Base-by-base conservation (phyloP, 1,284 basidiomycete genomes). In the Ustilago loliicola region DNA sequence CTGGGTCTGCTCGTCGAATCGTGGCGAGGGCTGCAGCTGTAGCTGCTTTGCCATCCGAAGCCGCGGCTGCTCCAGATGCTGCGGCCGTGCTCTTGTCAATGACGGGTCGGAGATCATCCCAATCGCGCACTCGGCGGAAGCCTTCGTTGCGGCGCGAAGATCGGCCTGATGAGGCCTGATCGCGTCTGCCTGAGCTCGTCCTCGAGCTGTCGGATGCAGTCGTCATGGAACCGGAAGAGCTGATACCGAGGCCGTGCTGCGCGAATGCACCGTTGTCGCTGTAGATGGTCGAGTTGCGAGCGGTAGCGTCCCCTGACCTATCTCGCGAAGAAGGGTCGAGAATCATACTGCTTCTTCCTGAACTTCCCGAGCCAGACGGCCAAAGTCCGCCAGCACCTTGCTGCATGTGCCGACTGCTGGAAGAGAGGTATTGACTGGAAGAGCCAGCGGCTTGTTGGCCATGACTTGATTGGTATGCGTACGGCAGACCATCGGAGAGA, bases 1-100 rank as follows among this genome's bases (percentile, higher is more conserved):
- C 66, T 10, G 84, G 84, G 62, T 86, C 84, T 4, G 84, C 84
- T 34, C 84, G 68, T 7, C 83, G 66, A 17, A 65, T 62, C 3
- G 69, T 77, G 13, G 78, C 72, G n/a, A 60, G 52, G 4, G 68
- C 68, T 7, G 79, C 80, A 17, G 70, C 75, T 2, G 76, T 78
- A 9, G 76, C 76, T 17, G 76, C 76, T 48, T 67, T 73, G 59
- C 76, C 76, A 52, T 78, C 76, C 21, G 71, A 71, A 23, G 73
- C 61, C 29, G 76, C 76, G 11, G 76, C 77, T 40, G 79, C 77
- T 38, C 75, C 73, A 17, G 68, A 60, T 15, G 73, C 69, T 52
- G 67, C 67, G 5, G 76, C 76, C 1, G 66, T 61, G 42, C 61
- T 77, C 55, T 70, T 79, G 66, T 84, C 79, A 36, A 75, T 65